Evolutionary conservation across 768 basidiomycete species (phyloP), one percentile per base, ranked within the genome.

Genomic region (Asterophora parasitica): DNA sequence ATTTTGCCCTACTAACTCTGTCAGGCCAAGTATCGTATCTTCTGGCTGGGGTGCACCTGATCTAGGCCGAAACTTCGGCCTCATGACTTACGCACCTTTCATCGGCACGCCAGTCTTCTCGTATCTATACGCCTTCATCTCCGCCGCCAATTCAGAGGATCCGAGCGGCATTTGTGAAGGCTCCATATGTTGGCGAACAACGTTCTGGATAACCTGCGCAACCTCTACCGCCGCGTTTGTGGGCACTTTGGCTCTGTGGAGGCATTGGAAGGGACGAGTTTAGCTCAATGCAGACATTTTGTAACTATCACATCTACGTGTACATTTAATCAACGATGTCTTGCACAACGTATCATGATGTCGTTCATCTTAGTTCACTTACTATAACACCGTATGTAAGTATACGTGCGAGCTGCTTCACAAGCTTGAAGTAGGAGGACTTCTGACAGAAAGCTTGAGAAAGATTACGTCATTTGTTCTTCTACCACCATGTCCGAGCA

Each of bases 81-180:
- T 88, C 31, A 58, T 88, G 47, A 79, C 83, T 40, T 88, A 87
- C 55, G 81, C 88, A 0, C 83, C 87, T 4, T 85, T 90, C 62
- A 62, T 81, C 19, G 88, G 87, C 4, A 88, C 87, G 0, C 79
- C 86, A 1, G 30, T 80, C 0, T 90, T 89, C 61, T 88, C 89
- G 2, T 90, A 87, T 61, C 59, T 91, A 0, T 92, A 89, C 51
- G 89, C 89, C 11, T 79, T 83, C 54, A 59, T 88, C 39, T 76
- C 83, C 5, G 75, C 74, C 3, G 64, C 72, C 2, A 77, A 81
- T 49, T 69, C 76, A 7, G 36, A 60, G 4, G 66, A 60, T 12
- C 68, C 61, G n/a, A 69, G 61, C 17, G 64, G 54, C 19, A 63
- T 80, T 3, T 90, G 88, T 55, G 58, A 60, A 35, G 88, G 89